Evolutionary conservation across 768 basidiomycete species (phyloP).

Genomic region (Wakefieldia striispora): DNA sequence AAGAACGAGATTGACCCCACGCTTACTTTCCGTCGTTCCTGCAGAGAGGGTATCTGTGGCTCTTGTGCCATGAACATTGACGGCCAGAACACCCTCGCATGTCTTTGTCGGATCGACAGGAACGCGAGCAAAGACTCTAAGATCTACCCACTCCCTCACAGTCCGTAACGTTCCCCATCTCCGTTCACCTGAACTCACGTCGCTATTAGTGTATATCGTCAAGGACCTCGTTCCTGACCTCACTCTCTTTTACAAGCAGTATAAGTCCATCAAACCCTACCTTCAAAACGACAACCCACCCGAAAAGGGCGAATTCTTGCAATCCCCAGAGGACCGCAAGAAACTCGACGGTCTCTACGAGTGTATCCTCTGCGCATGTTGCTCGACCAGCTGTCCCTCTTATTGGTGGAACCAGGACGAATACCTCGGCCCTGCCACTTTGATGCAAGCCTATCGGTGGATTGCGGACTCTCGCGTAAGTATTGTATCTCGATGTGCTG

Average conservation of each 20-base stretch:
- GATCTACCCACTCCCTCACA: conserved; percentile 97
- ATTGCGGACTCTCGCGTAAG: conserved; percentile 92
- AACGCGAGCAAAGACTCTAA: conserved; percentile 69
- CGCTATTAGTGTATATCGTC: conserved; percentile 87
- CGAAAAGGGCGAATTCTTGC: conserved; percentile 80
- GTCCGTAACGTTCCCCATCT: conserved; percentile 46
- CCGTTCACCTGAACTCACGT: not conserved
- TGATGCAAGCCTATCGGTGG: conserved; percentile 98
- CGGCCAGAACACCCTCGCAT: conserved; percentile 96
- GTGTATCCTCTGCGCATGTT: conserved; percentile 96
- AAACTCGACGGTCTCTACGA: conserved; percentile 98
- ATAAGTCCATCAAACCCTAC: conserved; percentile 98
- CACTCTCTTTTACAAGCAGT: conserved; percentile 96
- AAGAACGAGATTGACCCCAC: conserved; percentile 99
- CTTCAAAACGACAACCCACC: conserved; percentile 92
- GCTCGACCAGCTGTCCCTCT: conserved; percentile 94
- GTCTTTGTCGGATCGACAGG: conserved; percentile 92
- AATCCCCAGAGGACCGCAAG: conserved; percentile 87
- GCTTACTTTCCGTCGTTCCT: conserved; percentile 91
- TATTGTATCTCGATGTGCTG: conserved; percentile 4
- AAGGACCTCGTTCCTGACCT: conserved; percentile 96
- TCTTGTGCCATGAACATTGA: conserved; percentile 99
- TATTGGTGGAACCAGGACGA: conserved; percentile 99
- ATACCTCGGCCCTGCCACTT: conserved; percentile 94
- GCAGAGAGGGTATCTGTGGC: conserved; percentile 95